Evolutionary conservation across 768 basidiomycete genomes (phyloP).

Genomic region (Leucocoprinus leucothites): DNA sequence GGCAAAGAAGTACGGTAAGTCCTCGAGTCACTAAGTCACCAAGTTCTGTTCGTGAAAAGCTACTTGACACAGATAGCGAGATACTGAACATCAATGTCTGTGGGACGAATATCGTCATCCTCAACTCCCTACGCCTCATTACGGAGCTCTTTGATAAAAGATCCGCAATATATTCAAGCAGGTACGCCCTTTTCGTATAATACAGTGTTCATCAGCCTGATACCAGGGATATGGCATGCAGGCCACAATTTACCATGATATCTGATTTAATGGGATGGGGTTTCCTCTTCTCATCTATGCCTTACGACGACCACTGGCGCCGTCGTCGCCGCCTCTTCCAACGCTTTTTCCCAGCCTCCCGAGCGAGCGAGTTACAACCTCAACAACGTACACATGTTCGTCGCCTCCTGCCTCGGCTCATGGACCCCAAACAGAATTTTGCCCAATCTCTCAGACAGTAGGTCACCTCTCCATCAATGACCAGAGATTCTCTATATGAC

Average conservation of each 20-base stretch:
- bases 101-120: conserved; percentile 34
- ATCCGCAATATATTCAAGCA: conserved; percentile 39
- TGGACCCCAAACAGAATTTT: conserved; percentile 33
- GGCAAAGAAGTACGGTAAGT: conserved; percentile 11
- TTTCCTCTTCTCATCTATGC: conserved; percentile 34
- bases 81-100: conserved; percentile 15
- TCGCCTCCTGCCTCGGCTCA: conserved; percentile 20
- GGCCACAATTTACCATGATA: conserved; percentile 22
- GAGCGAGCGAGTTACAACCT: conserved; percentile 3
- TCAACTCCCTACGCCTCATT: conserved; percentile 41
- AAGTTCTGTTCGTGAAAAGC: too few relatives aligned
- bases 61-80: conserved; percentile 11
- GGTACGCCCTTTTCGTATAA: conserved; percentile 3
- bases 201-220: neutral
- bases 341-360: conserved; percentile 31
- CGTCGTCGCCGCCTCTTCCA: conserved; percentile 36
- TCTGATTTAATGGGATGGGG: conserved; percentile 33
- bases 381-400: conserved; percentile 5
- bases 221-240: neutral
- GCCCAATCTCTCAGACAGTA: conserved; percentile 30
- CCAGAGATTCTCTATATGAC: neutral
- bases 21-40: too few relatives aligned
- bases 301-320: conserved; percentile 38
- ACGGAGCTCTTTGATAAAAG: conserved; percentile 44
- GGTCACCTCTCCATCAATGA: conserved; percentile 11